These are phyloP conservation scores for Russula sp. DNA, from an alignment of 768 basidiomycete species.

Conservation along the genomic window DNA sequence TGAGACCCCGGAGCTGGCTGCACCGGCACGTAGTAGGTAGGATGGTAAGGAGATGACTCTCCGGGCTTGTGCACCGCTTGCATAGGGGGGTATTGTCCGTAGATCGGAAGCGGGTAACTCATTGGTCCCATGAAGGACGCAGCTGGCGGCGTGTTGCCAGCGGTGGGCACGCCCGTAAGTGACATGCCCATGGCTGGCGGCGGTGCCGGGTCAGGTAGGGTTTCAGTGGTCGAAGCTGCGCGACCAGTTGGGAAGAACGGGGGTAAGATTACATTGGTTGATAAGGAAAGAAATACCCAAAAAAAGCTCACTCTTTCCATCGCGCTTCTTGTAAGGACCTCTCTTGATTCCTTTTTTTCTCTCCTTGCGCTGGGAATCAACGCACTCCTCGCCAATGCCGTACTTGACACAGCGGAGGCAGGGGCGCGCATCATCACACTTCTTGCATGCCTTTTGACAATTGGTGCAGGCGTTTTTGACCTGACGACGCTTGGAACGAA, in stretches of 20 bases:
- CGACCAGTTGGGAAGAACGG: slow-evolving; percentile 40
- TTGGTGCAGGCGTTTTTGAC: slow-evolving; percentile 92
- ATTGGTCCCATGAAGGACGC: slow-evolving; percentile 53
- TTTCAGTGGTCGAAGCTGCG: slow-evolving; percentile 55
- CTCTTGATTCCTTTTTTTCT: slow-evolving; percentile 84
- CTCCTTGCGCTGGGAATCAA: slow-evolving; percentile 90
- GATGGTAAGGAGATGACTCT: slow-evolving; percentile 50
- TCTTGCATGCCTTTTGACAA: slow-evolving; percentile 90
- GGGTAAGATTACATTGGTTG: slow-evolving; percentile 31
- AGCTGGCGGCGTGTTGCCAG: slow-evolving; percentile 42
- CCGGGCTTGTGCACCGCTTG: slow-evolving; percentile 49
- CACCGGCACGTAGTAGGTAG: slow-evolving; percentile 46
- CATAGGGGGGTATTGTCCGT: slow-evolving; percentile 52
- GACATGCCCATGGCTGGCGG: slow-evolving; percentile 35
- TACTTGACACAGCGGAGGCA: slow-evolving; percentile 93
- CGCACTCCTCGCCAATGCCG: slow-evolving; percentile 79
- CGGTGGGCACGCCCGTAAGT: slow-evolving; percentile 35
- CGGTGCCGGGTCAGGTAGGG: slow-evolving; percentile 43
- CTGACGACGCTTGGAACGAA: slow-evolving; percentile 76
- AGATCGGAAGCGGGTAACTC: slow-evolving; percentile 54
- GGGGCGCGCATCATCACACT: slow-evolving; percentile 87
- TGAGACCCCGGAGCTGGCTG: slow-evolving; percentile 43
- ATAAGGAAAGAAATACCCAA: slow-evolving; percentile 27
- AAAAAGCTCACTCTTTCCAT: slow-evolving; percentile 71
- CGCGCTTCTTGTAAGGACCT: slow-evolving; percentile 94